Conservation (phyloP, 164 flowering plant species). For the Umbellularia californica region DNA sequence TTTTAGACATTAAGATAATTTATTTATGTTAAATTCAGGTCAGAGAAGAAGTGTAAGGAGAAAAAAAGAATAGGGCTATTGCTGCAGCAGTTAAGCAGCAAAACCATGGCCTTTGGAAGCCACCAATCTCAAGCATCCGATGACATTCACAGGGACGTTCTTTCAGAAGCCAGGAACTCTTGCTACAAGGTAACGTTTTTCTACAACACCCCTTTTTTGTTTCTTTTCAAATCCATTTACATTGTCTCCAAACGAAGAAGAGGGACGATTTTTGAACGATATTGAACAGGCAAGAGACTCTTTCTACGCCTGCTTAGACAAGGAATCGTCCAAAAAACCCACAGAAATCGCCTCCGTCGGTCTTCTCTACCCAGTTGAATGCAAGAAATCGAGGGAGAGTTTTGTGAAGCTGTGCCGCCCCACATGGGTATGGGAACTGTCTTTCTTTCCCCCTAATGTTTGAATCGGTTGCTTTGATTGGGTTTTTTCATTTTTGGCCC, state of each 20-base stretch:
- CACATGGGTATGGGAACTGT: constrained; percentile 55
- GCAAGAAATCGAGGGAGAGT: constrained; percentile 52
- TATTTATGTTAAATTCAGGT: no score
- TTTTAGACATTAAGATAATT: no score
- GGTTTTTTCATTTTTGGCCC: no score
- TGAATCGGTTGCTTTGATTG: background rate
- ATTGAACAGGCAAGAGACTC: constrained; percentile 69
- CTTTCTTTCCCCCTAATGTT: background rate
- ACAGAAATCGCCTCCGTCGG: constrained; percentile 78
- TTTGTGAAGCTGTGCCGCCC: constrained; percentile 61
- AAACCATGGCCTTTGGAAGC: constrained; percentile 1
- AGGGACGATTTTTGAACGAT: background rate
- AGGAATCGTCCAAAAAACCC: constrained; percentile 61
- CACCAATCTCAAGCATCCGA: constrained; percentile 16
- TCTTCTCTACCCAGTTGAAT: constrained; percentile 63
- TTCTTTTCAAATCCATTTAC: background rate
- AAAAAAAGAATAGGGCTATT: no score
- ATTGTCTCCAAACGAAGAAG: background rate
- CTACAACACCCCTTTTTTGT: background rate
- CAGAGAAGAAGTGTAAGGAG: no score
- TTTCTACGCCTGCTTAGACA: constrained; percentile 73
- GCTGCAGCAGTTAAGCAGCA: no score
- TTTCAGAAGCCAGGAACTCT: constrained; percentile 52
- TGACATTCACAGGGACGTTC: constrained; percentile 50
- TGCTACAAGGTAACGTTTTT: constrained; percentile 66